These are phyloP conservation scores for Panus rudis DNA, from an alignment of 768 basidiomycete genomes.

Conservation along the genomic window DNA sequence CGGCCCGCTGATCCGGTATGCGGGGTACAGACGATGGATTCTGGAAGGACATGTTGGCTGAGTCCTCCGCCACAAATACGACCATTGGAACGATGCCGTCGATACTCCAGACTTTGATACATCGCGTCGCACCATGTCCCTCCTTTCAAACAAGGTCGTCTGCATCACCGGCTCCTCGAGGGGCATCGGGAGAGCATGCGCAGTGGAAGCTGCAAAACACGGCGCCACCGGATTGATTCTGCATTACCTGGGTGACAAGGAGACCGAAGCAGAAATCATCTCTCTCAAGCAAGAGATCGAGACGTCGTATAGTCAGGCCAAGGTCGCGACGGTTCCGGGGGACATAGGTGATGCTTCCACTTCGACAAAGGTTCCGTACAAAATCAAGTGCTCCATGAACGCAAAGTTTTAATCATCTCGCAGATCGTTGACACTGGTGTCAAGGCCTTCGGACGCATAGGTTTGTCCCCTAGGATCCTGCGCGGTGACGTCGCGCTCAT, in stretches of 20 bases:
- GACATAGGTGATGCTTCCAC: constrained; percentile 59
- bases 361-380: constrained; percentile 48
- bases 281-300: constrained; percentile 42
- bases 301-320: constrained; percentile 25
- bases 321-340: constrained; percentile 47
- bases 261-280: constrained; percentile 42
- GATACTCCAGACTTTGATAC: no score
- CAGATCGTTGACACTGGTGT: constrained; percentile 61
- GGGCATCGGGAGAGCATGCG: constrained; percentile 69
- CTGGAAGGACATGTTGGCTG: no score
- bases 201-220: constrained; percentile 55
- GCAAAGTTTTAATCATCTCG: neutral
- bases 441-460: constrained; percentile 55
- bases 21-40: no score
- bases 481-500: neutral
- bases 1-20: no score
- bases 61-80: no score
- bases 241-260: constrained; percentile 60
- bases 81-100: no score
- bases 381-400: constrained; percentile 11
- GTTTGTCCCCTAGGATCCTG: constrained; percentile 32
- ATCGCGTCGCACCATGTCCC: no score
- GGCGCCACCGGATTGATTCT: constrained; percentile 58
- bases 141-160: constrained; percentile 51
- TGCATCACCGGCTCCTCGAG: constrained; percentile 69